A percentile compares a stretch with the other conserved stretches of the same genome.
Evolutionary conservation across 768 basidiomycete species (phyloP).

Genomic region (Cystofilobasidium capitatum): DNA sequence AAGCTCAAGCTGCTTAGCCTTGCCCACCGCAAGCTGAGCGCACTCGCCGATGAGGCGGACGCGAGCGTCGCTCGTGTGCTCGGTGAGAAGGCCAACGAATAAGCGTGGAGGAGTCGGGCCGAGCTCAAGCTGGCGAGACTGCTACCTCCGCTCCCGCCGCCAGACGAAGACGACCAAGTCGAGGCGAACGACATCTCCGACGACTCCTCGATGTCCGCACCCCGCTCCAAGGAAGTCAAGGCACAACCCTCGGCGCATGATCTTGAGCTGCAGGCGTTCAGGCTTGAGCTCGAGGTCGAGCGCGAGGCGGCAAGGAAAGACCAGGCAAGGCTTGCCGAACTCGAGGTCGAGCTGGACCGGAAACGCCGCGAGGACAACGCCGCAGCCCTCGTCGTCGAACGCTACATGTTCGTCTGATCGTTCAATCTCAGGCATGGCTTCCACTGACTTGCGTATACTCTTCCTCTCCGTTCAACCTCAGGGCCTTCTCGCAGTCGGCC

Average conservation of each 20-base stretch:
- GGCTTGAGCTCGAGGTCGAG: conserved; percentile 46
- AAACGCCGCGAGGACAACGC: conserved; percentile 58
- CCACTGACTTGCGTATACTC: too few relatives aligned
- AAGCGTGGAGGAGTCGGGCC: conserved; percentile 30
- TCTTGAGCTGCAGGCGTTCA: neutral
- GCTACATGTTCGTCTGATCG: conserved; percentile 58
- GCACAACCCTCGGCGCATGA: neutral
- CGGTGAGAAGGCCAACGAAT: conserved; percentile 28
- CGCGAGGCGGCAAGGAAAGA: conserved; percentile 44
- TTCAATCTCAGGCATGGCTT: too few relatives aligned
- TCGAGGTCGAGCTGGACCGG: conserved; percentile 49
- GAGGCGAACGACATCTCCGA: neutral
- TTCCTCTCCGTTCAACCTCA: conserved; percentile 32
- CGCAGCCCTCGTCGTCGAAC: conserved; percentile 70
- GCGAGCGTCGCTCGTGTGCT: conserved; percentile 25
- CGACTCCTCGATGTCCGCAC: neutral
- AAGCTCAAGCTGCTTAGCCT: conserved; percentile 36
- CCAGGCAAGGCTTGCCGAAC: conserved; percentile 45
- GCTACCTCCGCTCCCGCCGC: neutral
- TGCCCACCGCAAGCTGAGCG: conserved; percentile 37
- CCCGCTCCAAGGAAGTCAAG: neutral
- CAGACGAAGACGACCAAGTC: neutral
- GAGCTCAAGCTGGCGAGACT: neutral
- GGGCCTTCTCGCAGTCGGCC: conserved; percentile 74
- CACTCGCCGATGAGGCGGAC: conserved; percentile 37